Conservation (phyloP, 1,139 yeast genomes). For the Zygoascus sp. region DNA sequence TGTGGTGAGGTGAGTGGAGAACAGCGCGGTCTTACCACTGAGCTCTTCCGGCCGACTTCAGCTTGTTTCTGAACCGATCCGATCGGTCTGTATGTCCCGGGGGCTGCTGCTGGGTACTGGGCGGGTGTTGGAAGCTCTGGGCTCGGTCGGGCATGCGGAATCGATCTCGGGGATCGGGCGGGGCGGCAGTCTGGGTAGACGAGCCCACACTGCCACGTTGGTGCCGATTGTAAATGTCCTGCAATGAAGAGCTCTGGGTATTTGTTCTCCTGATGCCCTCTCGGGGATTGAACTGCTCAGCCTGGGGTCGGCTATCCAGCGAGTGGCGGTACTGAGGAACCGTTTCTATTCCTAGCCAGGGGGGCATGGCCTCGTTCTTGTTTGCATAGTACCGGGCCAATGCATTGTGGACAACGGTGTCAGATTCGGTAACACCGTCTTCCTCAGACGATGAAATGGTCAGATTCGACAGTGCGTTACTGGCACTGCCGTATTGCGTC, state of each 20-base stretch:
- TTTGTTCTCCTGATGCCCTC: conserved; percentile 5
- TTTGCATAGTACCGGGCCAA: conserved; percentile 30
- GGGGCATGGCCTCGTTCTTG: conserved; percentile 24
- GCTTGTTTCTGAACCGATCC: conserved; percentile 26
- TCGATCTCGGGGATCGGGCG: background rate
- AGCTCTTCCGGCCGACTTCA: conserved; percentile 28
- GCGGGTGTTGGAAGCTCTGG: conserved; percentile 7
- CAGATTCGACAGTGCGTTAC: conserved; percentile 26
- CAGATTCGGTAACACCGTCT: conserved; percentile 34
- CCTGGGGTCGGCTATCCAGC: background rate
- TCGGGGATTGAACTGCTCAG: conserved; percentile 3
- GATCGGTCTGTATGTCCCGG: conserved; percentile 12
- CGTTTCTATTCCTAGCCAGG: conserved; percentile 28
- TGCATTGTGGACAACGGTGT: conserved; percentile 36
- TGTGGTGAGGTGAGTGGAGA: no score
- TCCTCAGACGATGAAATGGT: conserved; percentile 29
- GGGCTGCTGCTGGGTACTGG: conserved; percentile 8
- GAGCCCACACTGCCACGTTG: conserved; percentile 14
- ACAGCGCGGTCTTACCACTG: no score
- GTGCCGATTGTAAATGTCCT: conserved; percentile 28
- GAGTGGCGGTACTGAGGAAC: conserved; percentile 2
- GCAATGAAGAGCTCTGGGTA: conserved; percentile 21
- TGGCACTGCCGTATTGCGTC: conserved; percentile 26
- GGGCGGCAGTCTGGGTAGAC: conserved; percentile 8
- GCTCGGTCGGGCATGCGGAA: conserved; percentile 11